phyloP scores from a whole-genome alignment of 164 flowering plant species.

The Nymphaea thermarum region DNA sequence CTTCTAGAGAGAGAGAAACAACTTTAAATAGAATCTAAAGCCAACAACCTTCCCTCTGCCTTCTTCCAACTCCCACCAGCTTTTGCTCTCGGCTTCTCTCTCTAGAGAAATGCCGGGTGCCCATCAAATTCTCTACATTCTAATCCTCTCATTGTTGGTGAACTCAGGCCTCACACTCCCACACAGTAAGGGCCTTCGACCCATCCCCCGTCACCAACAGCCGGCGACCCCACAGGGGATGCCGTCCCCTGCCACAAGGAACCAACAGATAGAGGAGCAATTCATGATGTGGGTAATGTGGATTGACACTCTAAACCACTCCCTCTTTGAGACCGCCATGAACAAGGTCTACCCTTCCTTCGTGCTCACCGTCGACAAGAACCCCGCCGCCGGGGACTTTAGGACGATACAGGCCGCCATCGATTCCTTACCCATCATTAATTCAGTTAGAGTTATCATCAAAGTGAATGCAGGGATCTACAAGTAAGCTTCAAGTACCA shows the following conservation, averaged over 20 bases:
- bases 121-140: background rate
- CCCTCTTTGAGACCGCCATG: constrained; percentile 55
- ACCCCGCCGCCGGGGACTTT: constrained; percentile 64
- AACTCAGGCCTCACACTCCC: background rate
- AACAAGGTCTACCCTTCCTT: constrained; percentile 80
- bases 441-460: constrained; percentile 77
- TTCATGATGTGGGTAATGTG: constrained; percentile 90
- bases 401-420: constrained; percentile 78
- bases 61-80: background rate
- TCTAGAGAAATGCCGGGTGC: background rate
- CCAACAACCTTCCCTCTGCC: background rate
- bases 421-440: constrained; percentile 83
- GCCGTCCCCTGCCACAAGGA: constrained; percentile 26
- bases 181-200: background rate
- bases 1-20: background rate
- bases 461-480: constrained; percentile 82
- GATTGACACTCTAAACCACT: constrained; percentile 71
- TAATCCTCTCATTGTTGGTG: background rate
- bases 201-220: background rate
- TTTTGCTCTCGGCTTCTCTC: background rate
- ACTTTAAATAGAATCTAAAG: background rate
- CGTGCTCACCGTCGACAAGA: constrained; percentile 55
- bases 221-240: background rate
- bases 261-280: constrained; percentile 56
- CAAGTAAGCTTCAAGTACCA: constrained; percentile 40